A percentile compares a stretch with the other conserved stretches of the same genome.
These are phyloP conservation scores for Berberis thunbergii DNA, from an alignment of 164 flowering plant species.

Conservation along the genomic window DNA sequence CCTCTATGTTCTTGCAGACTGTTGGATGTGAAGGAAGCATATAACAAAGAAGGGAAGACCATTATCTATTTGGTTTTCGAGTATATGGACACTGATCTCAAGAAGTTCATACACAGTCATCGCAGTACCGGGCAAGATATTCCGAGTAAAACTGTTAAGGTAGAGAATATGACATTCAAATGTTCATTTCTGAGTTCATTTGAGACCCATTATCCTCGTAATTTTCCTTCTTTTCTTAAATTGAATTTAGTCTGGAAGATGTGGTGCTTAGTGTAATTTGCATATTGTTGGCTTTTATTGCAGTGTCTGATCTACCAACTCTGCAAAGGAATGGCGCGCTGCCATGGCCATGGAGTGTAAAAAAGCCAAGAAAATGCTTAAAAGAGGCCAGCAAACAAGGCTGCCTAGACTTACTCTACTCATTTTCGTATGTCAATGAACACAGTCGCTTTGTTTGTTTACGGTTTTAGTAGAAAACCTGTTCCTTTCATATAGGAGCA, in stretches of 20 bases:
- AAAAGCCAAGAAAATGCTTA: slow-evolving; percentile 30
- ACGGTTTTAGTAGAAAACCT: too few species aligned
- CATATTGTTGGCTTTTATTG: slow-evolving; percentile 1
- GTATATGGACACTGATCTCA: slow-evolving; percentile 89
- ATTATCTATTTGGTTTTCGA: slow-evolving; percentile 89
- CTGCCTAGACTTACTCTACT: too few species aligned
- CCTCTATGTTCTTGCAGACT: slow-evolving; percentile 26
- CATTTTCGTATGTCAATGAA: not conserved
- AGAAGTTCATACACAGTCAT: slow-evolving; percentile 71
- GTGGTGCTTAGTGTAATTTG: not conserved
- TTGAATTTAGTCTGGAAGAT: too few species aligned
- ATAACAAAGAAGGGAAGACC: slow-evolving; percentile 88
- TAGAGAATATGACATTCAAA: slow-evolving; percentile 1
- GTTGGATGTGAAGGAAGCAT: slow-evolving; percentile 88
- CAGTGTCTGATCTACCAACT: slow-evolving; percentile 91
- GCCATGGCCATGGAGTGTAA: slow-evolving; percentile 86
- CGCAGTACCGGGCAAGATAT: slow-evolving; percentile 44
- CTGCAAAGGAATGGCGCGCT: slow-evolving; percentile 89
- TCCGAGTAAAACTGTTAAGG: slow-evolving; percentile 53
- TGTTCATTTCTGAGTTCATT: too few species aligned
- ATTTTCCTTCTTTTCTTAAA: too few species aligned
- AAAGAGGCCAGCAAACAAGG: too few species aligned
- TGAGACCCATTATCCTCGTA: too few species aligned
- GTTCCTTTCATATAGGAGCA: not conserved
- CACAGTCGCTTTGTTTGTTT: not conserved